Percentiles rank a stretch among this genome's conserved stretches.
Conservation (phyloP, 2,329 filamentous ascomycete species). For the Colletotrichum kahawae region DNA sequence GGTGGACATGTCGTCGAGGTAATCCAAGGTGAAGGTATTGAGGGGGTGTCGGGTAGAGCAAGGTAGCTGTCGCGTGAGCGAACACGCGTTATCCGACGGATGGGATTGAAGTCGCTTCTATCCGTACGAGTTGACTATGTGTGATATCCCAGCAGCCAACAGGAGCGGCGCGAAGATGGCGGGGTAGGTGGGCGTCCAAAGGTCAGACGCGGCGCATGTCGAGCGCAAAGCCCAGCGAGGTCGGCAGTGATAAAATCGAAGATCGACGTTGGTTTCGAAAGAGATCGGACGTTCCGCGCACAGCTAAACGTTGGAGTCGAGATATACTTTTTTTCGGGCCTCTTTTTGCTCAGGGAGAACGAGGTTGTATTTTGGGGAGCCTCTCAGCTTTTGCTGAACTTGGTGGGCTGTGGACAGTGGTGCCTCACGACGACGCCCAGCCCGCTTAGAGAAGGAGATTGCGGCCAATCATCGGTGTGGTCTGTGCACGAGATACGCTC, state of each 20-base stretch:
- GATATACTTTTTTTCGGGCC: neutral
- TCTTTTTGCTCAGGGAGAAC: neutral
- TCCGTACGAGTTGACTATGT: neutral
- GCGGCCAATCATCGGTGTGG: constrained; percentile 1
- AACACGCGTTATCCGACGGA: neutral
- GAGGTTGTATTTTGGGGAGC: constrained; percentile 10
- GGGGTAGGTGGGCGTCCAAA: constrained; percentile 13
- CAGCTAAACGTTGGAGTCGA: neutral
- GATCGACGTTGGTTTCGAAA: neutral
- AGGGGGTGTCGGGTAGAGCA: constrained; percentile 13
- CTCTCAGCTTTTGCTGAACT: constrained; percentile 21
- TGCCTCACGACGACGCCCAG: constrained; percentile 18
- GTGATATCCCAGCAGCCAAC: constrained; percentile 2
- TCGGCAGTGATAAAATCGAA: neutral
- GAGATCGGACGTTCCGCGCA: neutral
- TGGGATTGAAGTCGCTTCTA: neutral
- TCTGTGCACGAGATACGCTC: neutral
- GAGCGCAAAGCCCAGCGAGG: neutral
- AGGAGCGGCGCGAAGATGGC: constrained; percentile 18
- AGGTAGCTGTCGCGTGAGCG: neutral
- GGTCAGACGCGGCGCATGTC: constrained; percentile 19
- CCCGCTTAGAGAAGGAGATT: constrained; percentile 17
- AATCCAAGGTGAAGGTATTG: constrained; percentile 26
- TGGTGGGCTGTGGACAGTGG: constrained; percentile 17
- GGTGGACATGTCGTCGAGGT: constrained; percentile 54